Evolutionary conservation across 805 yeast genomes (phyloP), one percentile per base, ranked within the genome.

Genomic region (Lachancea quebecensis): DNA sequence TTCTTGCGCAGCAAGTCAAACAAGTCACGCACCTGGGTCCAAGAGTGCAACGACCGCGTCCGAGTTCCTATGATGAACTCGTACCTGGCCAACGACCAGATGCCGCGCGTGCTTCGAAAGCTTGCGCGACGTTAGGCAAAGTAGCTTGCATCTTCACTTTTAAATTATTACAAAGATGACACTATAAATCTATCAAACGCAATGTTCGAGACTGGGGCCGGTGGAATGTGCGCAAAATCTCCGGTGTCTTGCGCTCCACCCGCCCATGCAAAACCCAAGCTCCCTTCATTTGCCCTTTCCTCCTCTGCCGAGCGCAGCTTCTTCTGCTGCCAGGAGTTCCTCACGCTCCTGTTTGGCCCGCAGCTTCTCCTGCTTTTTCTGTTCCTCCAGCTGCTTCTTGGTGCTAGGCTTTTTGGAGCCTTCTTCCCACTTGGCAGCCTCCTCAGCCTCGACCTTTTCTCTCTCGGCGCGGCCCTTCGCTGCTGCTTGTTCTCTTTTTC

Each of bases 391-490:
- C 35, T 46, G 21, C 42, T 60, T 62, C 49, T 58, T 63, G 25
- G 52, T 42, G 39, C 44, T 58, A 1, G 52, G 51, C 39, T 53
- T 53, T 15, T 48, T 53, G 8, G 67, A 46, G 9, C 69, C 69
- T 34, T 57, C 49, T 12, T 56, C 58, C 69, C 69, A 65, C 40
- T 60, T 63, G 11, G 52, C 40, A 12, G 66, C 65, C 41, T 65
- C 69, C 39, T 53, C 62, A 12, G 61, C 62, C 39, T 64, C 69
- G 17, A 37, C 30, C 33, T 43, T 48, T n/a, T 47, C 58, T 10
- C 32, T 32, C 38, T 57, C 62, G 14, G 53, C 58, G 18, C 52
- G 47, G 10, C 52, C 52, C 45, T 63, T 65, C 5, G 53, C 53
- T 21, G 46, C 43, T 11, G 56, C 69, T 38, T 64, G 65, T 14